Evolutionary conservation across 2,329 filamentous ascomycete species (phyloP), one percentile per base, ranked within the genome.

Genomic region (Fusarium veterinarium): DNA sequence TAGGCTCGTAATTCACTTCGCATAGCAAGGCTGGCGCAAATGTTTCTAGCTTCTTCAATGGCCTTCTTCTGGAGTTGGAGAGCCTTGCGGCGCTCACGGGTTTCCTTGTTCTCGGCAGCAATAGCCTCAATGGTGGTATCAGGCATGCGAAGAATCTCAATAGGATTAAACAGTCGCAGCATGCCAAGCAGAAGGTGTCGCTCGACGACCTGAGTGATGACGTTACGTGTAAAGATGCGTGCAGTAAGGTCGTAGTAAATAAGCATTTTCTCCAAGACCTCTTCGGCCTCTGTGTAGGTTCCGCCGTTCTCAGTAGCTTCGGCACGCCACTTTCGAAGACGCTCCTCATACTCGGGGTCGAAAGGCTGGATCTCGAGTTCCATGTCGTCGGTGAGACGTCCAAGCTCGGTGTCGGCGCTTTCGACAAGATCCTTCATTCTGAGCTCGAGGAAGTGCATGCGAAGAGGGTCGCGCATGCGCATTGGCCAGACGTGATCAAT

Each of bases 221-320:
- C 83, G 68, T 88, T 88, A 60, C 86, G 82, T 33, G 86, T 87
- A 65, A 87, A 88, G 53, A 84, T 85, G 75, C 86, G 85, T 11
- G 85, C 84, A 5, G 86, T 86, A 13, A 88, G 82, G 42, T 88
- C 86, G 69, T 88, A 88, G 79, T 86, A 88, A 68, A 88, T 88
- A 58, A 88, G 80, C 86, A 87, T 88, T 81, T 88, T 88, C 77
- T 88, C 86, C 31, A 87, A 74, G 0, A 88, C 86, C 76, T 88
- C 86, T 65, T 88, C 85, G 0, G 86, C 86, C 64, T 88, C 86
- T 5, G 83, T 84, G 72, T 86, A 87, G 1, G 81, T 82, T 31
- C 82, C 84, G 1, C 84, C 85, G 11, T 86, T 82, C 67, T 83
- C 79, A 1, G 82, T 83, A 1, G 81, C 78, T 11, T 83, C 79